Evolutionary conservation across 192 early-diverging fungal genomes (phyloP).

Genomic region (Umbelopsis vinacea): DNA sequence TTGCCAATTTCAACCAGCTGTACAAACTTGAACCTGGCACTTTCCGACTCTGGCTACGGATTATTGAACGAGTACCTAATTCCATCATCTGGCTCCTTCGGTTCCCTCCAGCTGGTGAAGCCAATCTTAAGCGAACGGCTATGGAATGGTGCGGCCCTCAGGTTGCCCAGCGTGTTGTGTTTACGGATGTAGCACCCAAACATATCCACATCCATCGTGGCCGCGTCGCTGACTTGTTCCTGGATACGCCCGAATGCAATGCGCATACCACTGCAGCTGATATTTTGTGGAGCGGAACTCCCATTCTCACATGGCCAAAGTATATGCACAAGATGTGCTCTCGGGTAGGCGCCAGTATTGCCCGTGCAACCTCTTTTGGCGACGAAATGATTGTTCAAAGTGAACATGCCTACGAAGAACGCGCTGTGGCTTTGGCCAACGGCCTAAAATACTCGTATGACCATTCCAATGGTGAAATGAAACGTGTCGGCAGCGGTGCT

Average conservation of each 20-base stretch:
- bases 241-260: slow-evolving; percentile 97
- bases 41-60: slow-evolving; percentile 84
- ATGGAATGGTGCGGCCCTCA: slow-evolving; percentile 73
- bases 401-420: slow-evolving; percentile 69
- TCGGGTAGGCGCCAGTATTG: slow-evolving; percentile 87
- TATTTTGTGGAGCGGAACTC: slow-evolving; percentile 94
- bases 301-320: slow-evolving; percentile 87
- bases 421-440: slow-evolving; percentile 65
- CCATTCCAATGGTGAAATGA: slow-evolving; percentile 30
- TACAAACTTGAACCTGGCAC: slow-evolving; percentile 93
- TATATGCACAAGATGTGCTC: slow-evolving; percentile 91
- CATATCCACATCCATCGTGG: slow-evolving; percentile 92
- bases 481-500: slow-evolving; percentile 50
- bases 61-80: slow-evolving; percentile 80
- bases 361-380: slow-evolving; percentile 77
- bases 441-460: slow-evolving; percentile 52
- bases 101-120: slow-evolving; percentile 87
- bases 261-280: slow-evolving; percentile 96
- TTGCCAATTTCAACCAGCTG: slow-evolving; percentile 96
- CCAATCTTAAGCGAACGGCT: slow-evolving; percentile 73
- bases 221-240: slow-evolving; percentile 87
- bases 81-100: slow-evolving; percentile 89
- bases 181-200: slow-evolving; percentile 85
- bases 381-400: slow-evolving; percentile 66
- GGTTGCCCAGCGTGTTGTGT: slow-evolving; percentile 81